Evolutionary conservation across 225 moss, liverwort and hornwort genomes (phyloP).

Genomic region (Neckera pumila): DNA sequence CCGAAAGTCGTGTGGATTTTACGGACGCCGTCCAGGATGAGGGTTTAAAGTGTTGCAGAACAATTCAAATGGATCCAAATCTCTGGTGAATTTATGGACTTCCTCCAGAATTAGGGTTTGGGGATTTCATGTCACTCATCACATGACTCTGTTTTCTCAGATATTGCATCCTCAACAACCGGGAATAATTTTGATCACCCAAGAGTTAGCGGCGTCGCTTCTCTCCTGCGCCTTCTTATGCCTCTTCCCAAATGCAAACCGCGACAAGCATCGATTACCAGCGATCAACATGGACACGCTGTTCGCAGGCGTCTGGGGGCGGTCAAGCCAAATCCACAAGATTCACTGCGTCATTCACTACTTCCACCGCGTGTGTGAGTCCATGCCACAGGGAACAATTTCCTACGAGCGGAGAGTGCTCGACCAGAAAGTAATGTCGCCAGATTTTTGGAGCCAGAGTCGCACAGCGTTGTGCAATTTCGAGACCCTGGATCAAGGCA

Average conservation of each 20-base stretch:
- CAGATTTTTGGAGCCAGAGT: background rate
- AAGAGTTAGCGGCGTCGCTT: constrained; percentile 19
- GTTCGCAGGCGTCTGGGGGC: constrained; percentile 2
- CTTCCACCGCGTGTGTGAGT: constrained; percentile 24
- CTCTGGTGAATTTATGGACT: background rate
- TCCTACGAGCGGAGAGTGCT: constrained; percentile 29
- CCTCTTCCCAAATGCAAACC: constrained; percentile 16
- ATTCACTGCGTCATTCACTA: constrained; percentile 21
- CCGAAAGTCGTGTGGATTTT: background rate
- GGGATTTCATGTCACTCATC: background rate
- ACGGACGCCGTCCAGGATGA: background rate
- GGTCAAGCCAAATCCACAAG: constrained; percentile 29
- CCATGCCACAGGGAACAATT: constrained; percentile 22
- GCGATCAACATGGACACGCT: constrained; percentile 21
- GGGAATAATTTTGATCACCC: constrained; percentile 8
- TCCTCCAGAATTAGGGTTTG: background rate
- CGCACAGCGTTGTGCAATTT: constrained; percentile 32
- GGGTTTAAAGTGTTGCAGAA: background rate
- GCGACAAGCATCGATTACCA: constrained; percentile 3
- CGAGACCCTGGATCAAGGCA: constrained; percentile 33
- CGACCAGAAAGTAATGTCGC: background rate
- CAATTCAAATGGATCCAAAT: background rate
- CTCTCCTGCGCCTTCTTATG: constrained; percentile 19
- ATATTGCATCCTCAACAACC: constrained; percentile 19
- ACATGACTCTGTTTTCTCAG: background rate